A percentile compares a stretch with the other conserved stretches of the same genome.
phyloP scores from a whole-genome alignment of 179 eudicot genomes.

The Beta lomatogona region DNA sequence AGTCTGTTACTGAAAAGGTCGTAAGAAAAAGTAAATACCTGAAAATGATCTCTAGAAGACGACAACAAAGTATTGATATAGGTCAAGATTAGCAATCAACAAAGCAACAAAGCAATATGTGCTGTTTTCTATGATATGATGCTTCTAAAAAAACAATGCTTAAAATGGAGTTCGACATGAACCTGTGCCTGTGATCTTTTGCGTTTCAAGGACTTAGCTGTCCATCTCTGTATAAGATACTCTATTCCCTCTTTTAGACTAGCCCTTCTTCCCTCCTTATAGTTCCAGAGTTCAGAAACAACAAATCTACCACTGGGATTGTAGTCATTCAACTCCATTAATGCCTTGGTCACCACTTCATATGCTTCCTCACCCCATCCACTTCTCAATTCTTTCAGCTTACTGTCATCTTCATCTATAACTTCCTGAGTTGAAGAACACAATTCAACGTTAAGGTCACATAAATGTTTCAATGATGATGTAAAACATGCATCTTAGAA shows the following conservation, averaged over 20 bases:
- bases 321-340: conserved; percentile 54
- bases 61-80: too few relatives aligned
- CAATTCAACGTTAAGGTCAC: neutral
- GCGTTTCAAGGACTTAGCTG: conserved; percentile 42
- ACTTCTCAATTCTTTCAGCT: conserved; percentile 41
- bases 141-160: neutral
- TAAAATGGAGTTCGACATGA: neutral
- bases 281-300: conserved; percentile 54
- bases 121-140: neutral
- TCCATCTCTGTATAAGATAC: conserved; percentile 35
- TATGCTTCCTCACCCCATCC: conserved; percentile 51
- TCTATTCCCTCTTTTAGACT: conserved; percentile 50
- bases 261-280: conserved; percentile 42
- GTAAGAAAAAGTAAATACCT: too few relatives aligned
- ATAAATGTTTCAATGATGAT: neutral
- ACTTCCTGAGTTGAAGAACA: conserved; percentile 40
- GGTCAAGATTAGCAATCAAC: too few relatives aligned
- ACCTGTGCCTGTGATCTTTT: conserved; percentile 34
- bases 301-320: conserved; percentile 60
- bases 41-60: too few relatives aligned
- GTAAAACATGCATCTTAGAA: neutral
- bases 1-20: too few relatives aligned
- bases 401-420: conserved; percentile 45
- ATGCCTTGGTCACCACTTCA: conserved; percentile 41
- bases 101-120: neutral